Evolutionary conservation across 768 basidiomycete genomes (phyloP).

Genomic region (Leccinum subgranulosum): DNA sequence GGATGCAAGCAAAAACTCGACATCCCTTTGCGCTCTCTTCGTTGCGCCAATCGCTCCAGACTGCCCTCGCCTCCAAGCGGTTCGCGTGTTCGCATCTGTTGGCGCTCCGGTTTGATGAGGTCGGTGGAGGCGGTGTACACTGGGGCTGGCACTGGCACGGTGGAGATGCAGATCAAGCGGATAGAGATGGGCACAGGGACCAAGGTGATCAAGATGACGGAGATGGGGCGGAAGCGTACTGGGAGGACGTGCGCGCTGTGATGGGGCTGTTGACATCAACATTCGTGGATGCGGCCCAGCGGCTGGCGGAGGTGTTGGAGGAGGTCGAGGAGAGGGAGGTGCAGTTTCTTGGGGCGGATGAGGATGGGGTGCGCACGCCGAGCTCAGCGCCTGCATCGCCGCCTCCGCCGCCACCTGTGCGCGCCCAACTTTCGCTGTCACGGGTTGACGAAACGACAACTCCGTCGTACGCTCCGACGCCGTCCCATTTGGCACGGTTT

Average conservation of each 20-base stretch:
- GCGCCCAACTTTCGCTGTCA: constrained; percentile 11
- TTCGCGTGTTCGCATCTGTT: constrained; percentile 79
- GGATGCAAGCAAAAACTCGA: constrained; percentile 48
- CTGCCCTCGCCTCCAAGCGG: constrained; percentile 67
- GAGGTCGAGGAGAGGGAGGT: constrained; percentile 42
- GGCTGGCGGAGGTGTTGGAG: constrained; percentile 62
- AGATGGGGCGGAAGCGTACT: constrained; percentile 48
- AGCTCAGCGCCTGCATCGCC: not conserved
- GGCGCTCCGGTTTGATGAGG: constrained; percentile 68
- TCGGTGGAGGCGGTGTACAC: constrained; percentile 41
- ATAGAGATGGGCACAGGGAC: no score
- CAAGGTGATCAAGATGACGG: no score
- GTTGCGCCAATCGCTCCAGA: constrained; percentile 57
- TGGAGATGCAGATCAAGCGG: no score
- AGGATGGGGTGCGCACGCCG: constrained; percentile 14
- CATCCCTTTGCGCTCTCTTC: constrained; percentile 69
- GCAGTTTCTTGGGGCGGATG: constrained; percentile 39
- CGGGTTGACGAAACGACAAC: constrained; percentile 6
- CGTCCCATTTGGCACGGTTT: constrained; percentile 64
- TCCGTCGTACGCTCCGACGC: constrained; percentile 70
- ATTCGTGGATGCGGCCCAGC: constrained; percentile 59
- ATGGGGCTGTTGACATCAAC: constrained; percentile 67
- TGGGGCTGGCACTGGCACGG: no score
- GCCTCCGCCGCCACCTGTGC: constrained; percentile 15
- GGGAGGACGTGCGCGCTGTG: constrained; percentile 80